Conservation (phyloP, 345 rosid species). For the Anastatica hierochuntica region DNA sequence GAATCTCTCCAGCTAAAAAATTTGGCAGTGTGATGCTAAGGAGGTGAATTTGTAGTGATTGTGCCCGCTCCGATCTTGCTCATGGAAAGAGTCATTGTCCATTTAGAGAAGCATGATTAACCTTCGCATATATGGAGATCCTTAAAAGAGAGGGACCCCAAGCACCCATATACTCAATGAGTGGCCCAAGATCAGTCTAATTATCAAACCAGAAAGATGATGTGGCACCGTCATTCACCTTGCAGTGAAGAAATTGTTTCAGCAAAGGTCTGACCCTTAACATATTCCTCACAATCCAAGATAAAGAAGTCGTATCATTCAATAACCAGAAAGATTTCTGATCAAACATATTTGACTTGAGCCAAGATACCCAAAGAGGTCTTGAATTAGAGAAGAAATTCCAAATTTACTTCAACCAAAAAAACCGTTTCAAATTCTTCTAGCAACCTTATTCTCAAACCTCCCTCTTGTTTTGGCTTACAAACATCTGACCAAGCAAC, state of each 20-base stretch:
- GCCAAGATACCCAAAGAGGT: not conserved
- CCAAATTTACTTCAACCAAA: not conserved
- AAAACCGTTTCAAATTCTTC: not conserved
- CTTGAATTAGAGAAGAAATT: not conserved
- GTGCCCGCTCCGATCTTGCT: too few relatives aligned
- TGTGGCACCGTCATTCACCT: not conserved
- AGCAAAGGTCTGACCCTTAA: not conserved
- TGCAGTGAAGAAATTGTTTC: not conserved
- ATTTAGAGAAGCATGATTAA: too few relatives aligned
- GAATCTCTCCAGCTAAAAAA: too few relatives aligned
- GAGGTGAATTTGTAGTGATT: too few relatives aligned
- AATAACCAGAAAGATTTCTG: not conserved
- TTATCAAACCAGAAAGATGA: not conserved
- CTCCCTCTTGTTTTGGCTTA: not conserved
- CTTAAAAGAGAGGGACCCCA: too few relatives aligned
- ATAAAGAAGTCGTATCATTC: not conserved
- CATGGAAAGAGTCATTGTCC: too few relatives aligned
- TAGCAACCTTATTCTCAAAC: not conserved
- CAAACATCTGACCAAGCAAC: not conserved
- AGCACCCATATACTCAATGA: too few relatives aligned
- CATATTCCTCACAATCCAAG: not conserved
- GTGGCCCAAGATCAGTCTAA: not conserved
- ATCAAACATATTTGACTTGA: not conserved
- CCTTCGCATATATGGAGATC: too few relatives aligned
- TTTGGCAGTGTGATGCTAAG: too few relatives aligned